A percentile compares a stretch with the other conserved stretches of the same genome.
phyloP scores from a whole-genome alignment of 2,329 filamentous ascomycete species.

The Colletotrichum eleusines region DNA sequence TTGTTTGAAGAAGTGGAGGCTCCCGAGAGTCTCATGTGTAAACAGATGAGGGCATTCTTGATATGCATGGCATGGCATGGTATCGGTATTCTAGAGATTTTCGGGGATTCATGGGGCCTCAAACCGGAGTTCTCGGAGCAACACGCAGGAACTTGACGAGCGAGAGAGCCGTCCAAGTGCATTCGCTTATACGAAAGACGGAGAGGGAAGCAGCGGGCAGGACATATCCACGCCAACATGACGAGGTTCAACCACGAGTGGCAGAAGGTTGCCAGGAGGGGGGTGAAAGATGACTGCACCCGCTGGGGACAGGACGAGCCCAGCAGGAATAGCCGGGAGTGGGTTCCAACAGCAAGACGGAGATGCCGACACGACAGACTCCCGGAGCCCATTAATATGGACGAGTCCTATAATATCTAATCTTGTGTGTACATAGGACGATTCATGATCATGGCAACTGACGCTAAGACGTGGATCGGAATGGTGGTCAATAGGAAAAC shows the following conservation, averaged over 20 bases:
- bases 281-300: constrained; percentile 40
- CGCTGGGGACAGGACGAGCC: constrained; percentile 36
- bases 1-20: constrained; percentile 47
- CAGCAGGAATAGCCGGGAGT: constrained; percentile 34
- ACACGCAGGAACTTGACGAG: constrained; percentile 50
- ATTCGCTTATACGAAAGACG: constrained; percentile 58
- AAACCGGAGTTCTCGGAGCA: constrained; percentile 61
- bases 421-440: constrained; percentile 48
- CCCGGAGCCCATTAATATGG: constrained; percentile 40
- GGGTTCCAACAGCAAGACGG: constrained; percentile 30
- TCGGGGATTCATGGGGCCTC: constrained; percentile 54
- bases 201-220: constrained; percentile 35
- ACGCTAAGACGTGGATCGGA: constrained; percentile 39
- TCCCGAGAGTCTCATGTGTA: constrained; percentile 55
- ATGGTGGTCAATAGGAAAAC: constrained; percentile 39
- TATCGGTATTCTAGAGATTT: constrained; percentile 62
- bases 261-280: constrained; percentile 44
- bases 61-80: constrained; percentile 63
- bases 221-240: constrained; percentile 40
- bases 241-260: constrained; percentile 34
- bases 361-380: constrained; percentile 36
- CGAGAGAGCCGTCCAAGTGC: constrained; percentile 47
- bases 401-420: constrained; percentile 48
- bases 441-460: constrained; percentile 41
- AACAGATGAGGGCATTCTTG: constrained; percentile 63